A percentile compares a stretch with the other conserved stretches of the same genome.
Evolutionary conservation across 176 grass and related monocot species (phyloP).

Genomic region (Rhipidocladum racemiflorum): DNA sequence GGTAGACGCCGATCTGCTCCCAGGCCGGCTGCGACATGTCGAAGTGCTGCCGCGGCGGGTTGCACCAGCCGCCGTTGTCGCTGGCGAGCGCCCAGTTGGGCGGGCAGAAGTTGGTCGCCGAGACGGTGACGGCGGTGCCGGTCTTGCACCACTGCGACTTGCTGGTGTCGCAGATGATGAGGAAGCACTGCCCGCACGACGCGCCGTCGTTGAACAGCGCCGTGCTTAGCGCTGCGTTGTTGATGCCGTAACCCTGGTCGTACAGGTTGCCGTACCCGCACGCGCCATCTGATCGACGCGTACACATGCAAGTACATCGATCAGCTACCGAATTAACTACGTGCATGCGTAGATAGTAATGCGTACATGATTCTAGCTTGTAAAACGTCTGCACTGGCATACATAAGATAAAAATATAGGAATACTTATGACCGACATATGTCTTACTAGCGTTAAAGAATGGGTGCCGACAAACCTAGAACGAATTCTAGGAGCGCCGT

Average conservation of each 20-base stretch:
- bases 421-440: too few relatives aligned
- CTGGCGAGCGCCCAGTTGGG: conserved; percentile 46
- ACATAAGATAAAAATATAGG: too few relatives aligned
- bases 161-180: conserved; percentile 29
- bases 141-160: conserved; percentile 12
- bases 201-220: conserved; percentile 54
- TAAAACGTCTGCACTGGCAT: too few relatives aligned
- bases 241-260: conserved; percentile 41
- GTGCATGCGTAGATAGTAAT: too few relatives aligned
- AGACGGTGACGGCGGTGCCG: conserved; percentile 30
- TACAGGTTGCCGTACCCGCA: conserved; percentile 66
- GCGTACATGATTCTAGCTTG: too few relatives aligned
- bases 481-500: too few relatives aligned
- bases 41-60: conserved; percentile 40
- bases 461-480: too few relatives aligned
- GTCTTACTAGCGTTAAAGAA: too few relatives aligned
- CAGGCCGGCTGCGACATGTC: conserved; percentile 72
- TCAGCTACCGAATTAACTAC: too few relatives aligned
- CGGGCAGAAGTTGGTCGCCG: conserved; percentile 61
- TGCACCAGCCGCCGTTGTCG: conserved; percentile 63
- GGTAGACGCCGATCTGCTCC: conserved; percentile 30
- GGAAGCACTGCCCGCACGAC: conserved; percentile 59
- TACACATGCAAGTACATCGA: not conserved
- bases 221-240: conserved; percentile 49
- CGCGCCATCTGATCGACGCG: too few relatives aligned